Evolutionary conservation across 129 eudicot species (phyloP).

Genomic region (Centella asiatica): DNA sequence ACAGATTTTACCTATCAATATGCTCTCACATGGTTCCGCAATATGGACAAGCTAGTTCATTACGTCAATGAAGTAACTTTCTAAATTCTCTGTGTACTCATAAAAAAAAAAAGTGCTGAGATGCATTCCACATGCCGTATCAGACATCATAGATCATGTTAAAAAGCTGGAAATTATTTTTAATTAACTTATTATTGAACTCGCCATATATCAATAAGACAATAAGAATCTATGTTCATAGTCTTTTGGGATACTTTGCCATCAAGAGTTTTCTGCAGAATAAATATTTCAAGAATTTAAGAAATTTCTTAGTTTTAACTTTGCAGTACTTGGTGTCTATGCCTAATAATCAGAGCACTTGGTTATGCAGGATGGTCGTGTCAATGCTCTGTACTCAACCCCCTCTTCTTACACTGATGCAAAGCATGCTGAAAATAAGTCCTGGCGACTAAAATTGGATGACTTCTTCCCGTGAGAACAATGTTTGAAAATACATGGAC

Average conservation of each 20-base stretch:
- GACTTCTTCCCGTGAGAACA: conserved; percentile 89
- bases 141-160: too few species aligned
- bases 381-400: conserved; percentile 91
- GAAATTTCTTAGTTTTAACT: neutral
- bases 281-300: neutral
- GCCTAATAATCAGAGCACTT: conserved; percentile 7
- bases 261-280: too few species aligned
- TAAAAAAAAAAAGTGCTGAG: too few species aligned
- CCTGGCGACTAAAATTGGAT: conserved; percentile 84
- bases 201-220: too few species aligned
- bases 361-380: conserved; percentile 76
- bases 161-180: too few species aligned
- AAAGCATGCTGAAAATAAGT: conserved; percentile 54
- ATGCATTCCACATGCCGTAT: too few species aligned
- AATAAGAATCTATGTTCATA: too few species aligned
- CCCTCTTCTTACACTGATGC: conserved; percentile 95
- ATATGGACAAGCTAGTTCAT: conserved; percentile 69
- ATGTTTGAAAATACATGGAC: too few species aligned
- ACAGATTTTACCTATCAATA: conserved; percentile 63
- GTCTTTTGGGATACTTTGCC: too few species aligned
- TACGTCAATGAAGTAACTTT: conserved; percentile 35
- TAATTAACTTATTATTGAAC: too few species aligned
- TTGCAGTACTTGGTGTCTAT: too few species aligned
- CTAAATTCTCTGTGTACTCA: too few species aligned
- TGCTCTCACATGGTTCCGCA: conserved; percentile 59